Evolutionary conservation across 768 basidiomycete genomes (phyloP).

Genomic region (Auriscalpium orientale): DNA sequence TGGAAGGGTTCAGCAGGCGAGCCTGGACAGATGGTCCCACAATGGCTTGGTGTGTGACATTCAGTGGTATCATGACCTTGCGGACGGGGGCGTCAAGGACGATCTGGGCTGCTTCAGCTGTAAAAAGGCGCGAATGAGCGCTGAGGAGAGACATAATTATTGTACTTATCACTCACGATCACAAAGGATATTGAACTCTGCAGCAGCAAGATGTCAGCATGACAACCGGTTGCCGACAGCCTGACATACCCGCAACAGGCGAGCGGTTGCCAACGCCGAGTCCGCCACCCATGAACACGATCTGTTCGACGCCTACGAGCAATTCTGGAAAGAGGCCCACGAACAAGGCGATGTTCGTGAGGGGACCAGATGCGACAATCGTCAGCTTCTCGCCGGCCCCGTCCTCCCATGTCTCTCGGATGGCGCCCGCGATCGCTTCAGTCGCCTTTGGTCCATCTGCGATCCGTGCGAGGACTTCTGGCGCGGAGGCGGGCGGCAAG

Average conservation of each 20-base stretch:
- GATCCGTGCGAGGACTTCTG: constrained; percentile 43
- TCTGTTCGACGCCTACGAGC: constrained; percentile 49
- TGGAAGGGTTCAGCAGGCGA: constrained; percentile 34
- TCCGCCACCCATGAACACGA: constrained; percentile 90
- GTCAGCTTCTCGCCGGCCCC: constrained; percentile 56
- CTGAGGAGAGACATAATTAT: not conserved
- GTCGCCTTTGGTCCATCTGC: constrained; percentile 46
- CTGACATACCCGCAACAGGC: constrained; percentile 53
- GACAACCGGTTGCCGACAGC: constrained; percentile 3
- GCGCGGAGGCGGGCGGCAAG: constrained; percentile 43
- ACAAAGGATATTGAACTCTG: constrained; percentile 76
- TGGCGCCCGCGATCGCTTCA: constrained; percentile 56
- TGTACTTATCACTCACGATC: constrained; percentile 60
- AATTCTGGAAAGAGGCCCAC: constrained; percentile 39
- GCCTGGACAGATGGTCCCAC: constrained; percentile 49
- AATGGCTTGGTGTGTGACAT: constrained; percentile 83
- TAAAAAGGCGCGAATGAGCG: not conserved
- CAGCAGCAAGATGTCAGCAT: not conserved
- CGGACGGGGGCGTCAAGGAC: constrained; percentile 66
- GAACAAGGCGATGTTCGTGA: constrained; percentile 65
- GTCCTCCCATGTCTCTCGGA: constrained; percentile 48
- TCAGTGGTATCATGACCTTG: constrained; percentile 74
- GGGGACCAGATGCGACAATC: constrained; percentile 71
- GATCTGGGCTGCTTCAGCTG: constrained; percentile 79
- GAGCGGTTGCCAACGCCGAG: constrained; percentile 79